A percentile compares a stretch with the other conserved stretches of the same genome.
Evolutionary conservation across 176 grass and related monocot species (phyloP).

Genomic region (Aegilops sharonensis): DNA sequence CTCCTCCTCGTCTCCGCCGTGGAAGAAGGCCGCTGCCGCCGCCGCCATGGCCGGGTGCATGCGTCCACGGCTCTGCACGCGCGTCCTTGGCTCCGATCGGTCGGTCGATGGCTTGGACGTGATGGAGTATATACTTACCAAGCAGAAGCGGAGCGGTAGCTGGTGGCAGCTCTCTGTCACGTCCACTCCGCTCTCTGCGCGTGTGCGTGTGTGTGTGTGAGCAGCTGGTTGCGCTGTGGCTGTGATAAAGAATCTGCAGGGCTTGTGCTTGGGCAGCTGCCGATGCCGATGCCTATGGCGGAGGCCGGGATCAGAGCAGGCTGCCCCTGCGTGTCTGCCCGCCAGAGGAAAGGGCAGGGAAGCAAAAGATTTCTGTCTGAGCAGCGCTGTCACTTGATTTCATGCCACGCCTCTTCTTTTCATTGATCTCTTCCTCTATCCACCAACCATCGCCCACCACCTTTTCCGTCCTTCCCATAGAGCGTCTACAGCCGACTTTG

Average conservation of each 20-base stretch:
- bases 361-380: constrained; percentile 33
- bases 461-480: no score
- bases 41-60: constrained; percentile 13
- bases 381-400: constrained; percentile 15
- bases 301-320: background rate
- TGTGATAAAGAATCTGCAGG: constrained; percentile 27
- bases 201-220: background rate
- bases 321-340: background rate
- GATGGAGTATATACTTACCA: background rate
- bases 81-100: background rate
- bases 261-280: background rate
- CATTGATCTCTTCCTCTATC: no score
- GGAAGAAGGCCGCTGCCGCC: constrained; percentile 10
- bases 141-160: background rate
- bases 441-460: no score
- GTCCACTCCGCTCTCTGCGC: no score
- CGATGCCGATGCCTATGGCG: background rate
- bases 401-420: constrained; percentile 37
- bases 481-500: no score
- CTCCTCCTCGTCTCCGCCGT: background rate
- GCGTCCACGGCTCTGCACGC: no score
- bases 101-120: no score
- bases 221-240: background rate
- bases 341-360: background rate
- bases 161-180: background rate